Conservation (phyloP, 352 stramenopile genomes). For the Elongisporangium prolatum region DNA sequence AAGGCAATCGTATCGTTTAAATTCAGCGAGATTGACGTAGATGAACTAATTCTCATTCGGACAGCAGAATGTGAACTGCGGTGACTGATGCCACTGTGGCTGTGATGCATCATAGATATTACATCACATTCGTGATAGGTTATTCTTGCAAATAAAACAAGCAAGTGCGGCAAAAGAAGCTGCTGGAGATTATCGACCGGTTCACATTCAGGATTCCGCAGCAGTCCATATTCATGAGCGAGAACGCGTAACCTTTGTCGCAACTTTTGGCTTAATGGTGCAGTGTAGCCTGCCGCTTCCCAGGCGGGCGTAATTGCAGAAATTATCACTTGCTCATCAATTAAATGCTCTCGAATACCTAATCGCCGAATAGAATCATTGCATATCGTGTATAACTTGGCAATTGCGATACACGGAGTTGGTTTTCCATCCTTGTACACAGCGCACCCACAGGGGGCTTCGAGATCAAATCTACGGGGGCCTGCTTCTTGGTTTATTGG, state of each 20-base stretch:
- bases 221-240: slow-evolving; percentile 27
- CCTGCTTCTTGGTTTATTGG: slow-evolving; percentile 9
- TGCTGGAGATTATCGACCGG: slow-evolving; percentile 37
- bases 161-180: slow-evolving; percentile 35
- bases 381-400: slow-evolving; percentile 23
- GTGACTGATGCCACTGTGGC: slow-evolving; percentile 21
- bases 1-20: not conserved
- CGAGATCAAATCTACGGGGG: slow-evolving; percentile 7
- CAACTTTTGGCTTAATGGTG: slow-evolving; percentile 19
- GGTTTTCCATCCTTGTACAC: slow-evolving; percentile 29
- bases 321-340: slow-evolving; percentile 33
- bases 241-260: slow-evolving; percentile 11
- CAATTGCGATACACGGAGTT: slow-evolving; percentile 24
- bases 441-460: slow-evolving; percentile 25
- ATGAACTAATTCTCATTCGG: slow-evolving; percentile 23
- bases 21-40: not conserved
- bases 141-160: slow-evolving; percentile 22
- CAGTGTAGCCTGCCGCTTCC: slow-evolving; percentile 12
- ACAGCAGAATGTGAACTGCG: slow-evolving; percentile 66
- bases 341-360: slow-evolving; percentile 40
- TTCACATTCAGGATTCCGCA: slow-evolving; percentile 32
- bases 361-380: slow-evolving; percentile 26
- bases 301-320: slow-evolving; percentile 29
- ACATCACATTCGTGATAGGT: not conserved
- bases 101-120: not conserved